Evolutionary conservation across 129 eudicot species (phyloP), one percentile per base, ranked within the genome.

Genomic region (Lactuca saligna): DNA sequence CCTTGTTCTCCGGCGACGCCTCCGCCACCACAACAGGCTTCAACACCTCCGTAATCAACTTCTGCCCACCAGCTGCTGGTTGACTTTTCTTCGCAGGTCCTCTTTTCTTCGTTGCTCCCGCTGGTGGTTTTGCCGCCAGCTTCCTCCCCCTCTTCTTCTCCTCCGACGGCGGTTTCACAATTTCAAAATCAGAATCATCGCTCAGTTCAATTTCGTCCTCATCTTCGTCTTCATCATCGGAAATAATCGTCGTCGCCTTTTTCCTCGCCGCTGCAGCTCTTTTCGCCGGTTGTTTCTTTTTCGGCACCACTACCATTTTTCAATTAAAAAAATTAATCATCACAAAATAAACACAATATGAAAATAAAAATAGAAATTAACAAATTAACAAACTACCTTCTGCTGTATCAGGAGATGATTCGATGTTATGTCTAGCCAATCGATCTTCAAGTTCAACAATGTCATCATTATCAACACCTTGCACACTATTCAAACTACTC

Each of bases 1-100:
- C 92, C 78, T 93, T 93, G 79, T 80, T 86, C 59, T 89, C 96
- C 7, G 96, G 98, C 1, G 98, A 92, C 5, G 75, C 54, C 16
- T 79, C 86, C 13, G 82, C 87, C 10, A 10, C 87, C 10, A 10
- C 87, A 5, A 80, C 81, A 8, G 83, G 84, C 83, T 84, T 84
- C 25, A 88, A 58, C 44, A 75, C 87, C 2, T 88, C 89, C 0
- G 91, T 81, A 35, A 88, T 88, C 80, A 85, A 63, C 57, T 65
- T 85, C 71, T 87, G 97, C 13, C 82, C 78, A 33, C 6, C 44
- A 68, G 62, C 64, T 74, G 65, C 41, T 76, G 69, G 69, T 82
- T 66, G 57, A 17, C 8, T 12, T 62, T 65, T 37, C 73, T 75
- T 78, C 7, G 86, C 82, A 3, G 86, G 74, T 4, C 88, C 97